Base-by-base conservation (phyloP, 495 filamentous ascomycete genomes). In the Penicillium ochrochloron region DNA sequence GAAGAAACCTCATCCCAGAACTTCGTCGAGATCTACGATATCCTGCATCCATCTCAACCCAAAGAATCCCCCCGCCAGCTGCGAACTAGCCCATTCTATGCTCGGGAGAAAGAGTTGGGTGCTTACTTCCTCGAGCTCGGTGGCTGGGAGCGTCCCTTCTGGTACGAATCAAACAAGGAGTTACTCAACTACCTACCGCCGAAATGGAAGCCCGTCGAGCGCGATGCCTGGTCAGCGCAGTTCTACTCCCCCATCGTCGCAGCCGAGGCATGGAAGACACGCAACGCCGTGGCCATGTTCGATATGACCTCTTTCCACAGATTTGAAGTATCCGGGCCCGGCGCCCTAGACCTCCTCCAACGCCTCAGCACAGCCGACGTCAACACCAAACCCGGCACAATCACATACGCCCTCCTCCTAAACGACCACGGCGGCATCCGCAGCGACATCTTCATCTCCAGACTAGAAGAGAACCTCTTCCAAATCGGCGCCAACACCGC, bases 11-110 rank as follows among this genome's bases (percentile, higher is more conserved):
- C 75, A 2, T 70, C 78, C 61, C 82, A 83, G 67, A 84, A 81
- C 69, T 85, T 85, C 46, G 76, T 78, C 10, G 82, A 84, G 61
- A 74, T 85, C 12, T 85, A 85, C 66, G 82, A 85, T 44, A 83
- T 85, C 48, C 53, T 85, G 8, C 82, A 85, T 63, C 82, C 82
- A 0, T 66, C 82, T 17, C 79, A 82, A 46, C 82, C 79, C 17
- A 74, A 73, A n/a, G 66, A 73, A 15, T 84, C 82, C 0, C 82
- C 82, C 0, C 77, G 82, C 2, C 72, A 79, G 31, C 74, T 85
- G 21, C 82, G 82, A 3, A 62, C 70, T 12, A 82, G 75, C 48
- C 82, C 82, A 1, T 84, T 83, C 63, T 68, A 82, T 57, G 52
- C 70, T n/a, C 77, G 75, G 5, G 75, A 85, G 59, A 63, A 56